These are phyloP conservation scores for Fusarium sublunatum DNA, from an alignment of 2,329 filamentous ascomycete species.

Conservation along the genomic window DNA sequence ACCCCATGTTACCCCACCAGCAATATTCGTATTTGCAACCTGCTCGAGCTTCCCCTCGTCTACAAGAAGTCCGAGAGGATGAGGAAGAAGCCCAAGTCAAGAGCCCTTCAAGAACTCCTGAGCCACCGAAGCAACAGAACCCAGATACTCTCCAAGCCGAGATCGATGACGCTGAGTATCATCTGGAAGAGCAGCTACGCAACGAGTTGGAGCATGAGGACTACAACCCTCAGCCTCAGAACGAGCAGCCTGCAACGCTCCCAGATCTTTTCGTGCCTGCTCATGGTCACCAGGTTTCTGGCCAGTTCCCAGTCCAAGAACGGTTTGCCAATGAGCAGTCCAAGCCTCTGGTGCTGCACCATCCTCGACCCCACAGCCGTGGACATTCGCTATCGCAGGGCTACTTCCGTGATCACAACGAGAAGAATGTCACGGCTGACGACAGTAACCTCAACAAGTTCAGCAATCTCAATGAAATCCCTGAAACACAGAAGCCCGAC, in stretches of 20 bases:
- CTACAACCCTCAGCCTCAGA: conserved; percentile 72
- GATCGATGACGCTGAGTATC: conserved; percentile 87
- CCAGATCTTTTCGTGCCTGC: conserved; percentile 43
- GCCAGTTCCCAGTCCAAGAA: conserved; percentile 61
- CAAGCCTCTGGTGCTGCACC: conserved; percentile 71
- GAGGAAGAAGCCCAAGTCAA: conserved; percentile 70
- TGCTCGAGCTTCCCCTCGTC: conserved; percentile 66
- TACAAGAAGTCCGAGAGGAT: conserved; percentile 80
- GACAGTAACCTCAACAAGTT: conserved; percentile 45
- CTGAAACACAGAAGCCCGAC: conserved; percentile 57
- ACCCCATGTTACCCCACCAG: conserved; percentile 66
- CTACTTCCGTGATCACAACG: conserved; percentile 67
- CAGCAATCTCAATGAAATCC: conserved; percentile 55
- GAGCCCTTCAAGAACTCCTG: conserved; percentile 66
- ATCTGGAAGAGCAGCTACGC: conserved; percentile 82
- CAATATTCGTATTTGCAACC: conserved; percentile 67
- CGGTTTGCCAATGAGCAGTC: conserved; percentile 65
- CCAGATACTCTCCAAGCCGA: conserved; percentile 84
- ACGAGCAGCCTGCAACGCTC: conserved; percentile 39
- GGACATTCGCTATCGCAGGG: conserved; percentile 77
- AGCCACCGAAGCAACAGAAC: conserved; percentile 59
- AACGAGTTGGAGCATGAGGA: conserved; percentile 83
- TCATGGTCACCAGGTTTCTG: conserved; percentile 59
- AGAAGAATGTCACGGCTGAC: conserved; percentile 51
- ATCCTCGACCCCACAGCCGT: conserved; percentile 78